These are phyloP conservation scores for Triticum turgidum DNA, from an alignment of 176 grass and related monocot genomes.

Conservation along the genomic window DNA sequence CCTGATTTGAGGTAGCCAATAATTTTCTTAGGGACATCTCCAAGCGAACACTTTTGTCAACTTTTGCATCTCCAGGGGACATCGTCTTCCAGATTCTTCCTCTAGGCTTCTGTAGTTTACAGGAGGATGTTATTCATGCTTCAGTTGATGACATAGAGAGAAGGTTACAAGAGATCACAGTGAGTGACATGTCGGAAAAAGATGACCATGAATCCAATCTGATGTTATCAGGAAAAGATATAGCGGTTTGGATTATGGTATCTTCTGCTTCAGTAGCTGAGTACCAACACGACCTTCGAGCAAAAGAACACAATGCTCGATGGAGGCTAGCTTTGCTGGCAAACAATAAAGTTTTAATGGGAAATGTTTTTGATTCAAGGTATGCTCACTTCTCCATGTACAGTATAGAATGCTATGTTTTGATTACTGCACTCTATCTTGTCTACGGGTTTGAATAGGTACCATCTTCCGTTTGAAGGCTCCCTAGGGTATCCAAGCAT, in stretches of 20 bases:
- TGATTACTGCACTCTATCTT: slow-evolving; percentile 13
- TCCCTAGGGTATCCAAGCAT: slow-evolving; percentile 10
- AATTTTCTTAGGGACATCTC: slow-evolving; percentile 34
- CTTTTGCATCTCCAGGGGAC: slow-evolving; percentile 46
- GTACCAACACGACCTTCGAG: slow-evolving; percentile 51
- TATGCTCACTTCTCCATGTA: slow-evolving; percentile 44
- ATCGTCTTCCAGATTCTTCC: slow-evolving; percentile 73
- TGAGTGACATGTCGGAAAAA: slow-evolving; percentile 33
- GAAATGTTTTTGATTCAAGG: slow-evolving; percentile 78
- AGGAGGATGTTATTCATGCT: slow-evolving; percentile 46
- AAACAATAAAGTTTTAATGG: slow-evolving; percentile 55
- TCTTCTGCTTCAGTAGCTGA: slow-evolving; percentile 68
- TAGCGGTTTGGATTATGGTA: slow-evolving; percentile 81
- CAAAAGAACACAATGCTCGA: slow-evolving; percentile 43
- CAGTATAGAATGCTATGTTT: background rate
- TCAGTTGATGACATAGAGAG: slow-evolving; percentile 42
- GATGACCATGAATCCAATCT: slow-evolving; percentile 19
- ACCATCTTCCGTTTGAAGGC: slow-evolving; percentile 1
- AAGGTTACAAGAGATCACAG: slow-evolving; percentile 30
- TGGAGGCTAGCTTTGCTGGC: slow-evolving; percentile 79
- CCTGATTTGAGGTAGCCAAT: slow-evolving; percentile 19
- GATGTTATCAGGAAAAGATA: slow-evolving; percentile 50
- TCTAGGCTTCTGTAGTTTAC: slow-evolving; percentile 58
- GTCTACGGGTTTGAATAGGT: slow-evolving; percentile 14
- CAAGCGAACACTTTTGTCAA: slow-evolving; percentile 32